Evolutionary conservation across 768 basidiomycete genomes (phyloP).

Genomic region (Tylopilus plumbeoviolaceoides): DNA sequence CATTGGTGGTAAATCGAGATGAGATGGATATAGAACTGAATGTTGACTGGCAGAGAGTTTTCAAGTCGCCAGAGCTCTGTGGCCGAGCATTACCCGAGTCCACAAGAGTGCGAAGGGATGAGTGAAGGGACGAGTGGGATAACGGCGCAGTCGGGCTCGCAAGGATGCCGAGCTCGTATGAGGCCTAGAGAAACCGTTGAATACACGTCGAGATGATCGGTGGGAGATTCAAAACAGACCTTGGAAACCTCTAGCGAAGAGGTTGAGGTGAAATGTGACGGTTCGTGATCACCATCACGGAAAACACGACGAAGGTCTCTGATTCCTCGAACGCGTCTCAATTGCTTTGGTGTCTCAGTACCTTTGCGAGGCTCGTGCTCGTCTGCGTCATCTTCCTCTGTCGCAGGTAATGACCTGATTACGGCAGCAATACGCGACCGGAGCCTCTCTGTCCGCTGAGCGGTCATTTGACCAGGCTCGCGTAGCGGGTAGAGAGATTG

Average conservation of each 20-base stretch:
- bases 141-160: background rate
- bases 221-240: conserved; percentile 8
- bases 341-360: conserved; percentile 4
- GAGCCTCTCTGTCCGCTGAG: conserved; percentile 21
- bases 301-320: conserved; percentile 25
- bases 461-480: conserved; percentile 26
- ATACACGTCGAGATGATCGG: background rate
- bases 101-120: conserved; percentile 25
- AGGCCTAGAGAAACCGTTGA: conserved; percentile 12
- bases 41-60: conserved; percentile 18
- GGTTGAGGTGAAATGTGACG: conserved; percentile 5
- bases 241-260: conserved; percentile 11
- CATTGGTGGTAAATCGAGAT: conserved; percentile 15
- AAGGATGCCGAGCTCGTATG: conserved; percentile 23
- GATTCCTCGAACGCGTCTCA: conserved; percentile 23
- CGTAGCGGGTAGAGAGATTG: conserved; percentile 12
- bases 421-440: conserved; percentile 27
- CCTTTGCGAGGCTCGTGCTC: background rate
- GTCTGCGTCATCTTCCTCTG: conserved; percentile 10
- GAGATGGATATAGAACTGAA: conserved; percentile 20
- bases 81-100: conserved; percentile 5
- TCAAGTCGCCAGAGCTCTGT: conserved; percentile 10
- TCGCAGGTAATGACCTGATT: conserved; percentile 27
- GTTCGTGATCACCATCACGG: conserved; percentile 8
- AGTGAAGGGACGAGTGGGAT: conserved; percentile 14